Evolutionary conservation across 768 basidiomycete species (phyloP).

Genomic region (Trichaptum fuscoviolaceum): DNA sequence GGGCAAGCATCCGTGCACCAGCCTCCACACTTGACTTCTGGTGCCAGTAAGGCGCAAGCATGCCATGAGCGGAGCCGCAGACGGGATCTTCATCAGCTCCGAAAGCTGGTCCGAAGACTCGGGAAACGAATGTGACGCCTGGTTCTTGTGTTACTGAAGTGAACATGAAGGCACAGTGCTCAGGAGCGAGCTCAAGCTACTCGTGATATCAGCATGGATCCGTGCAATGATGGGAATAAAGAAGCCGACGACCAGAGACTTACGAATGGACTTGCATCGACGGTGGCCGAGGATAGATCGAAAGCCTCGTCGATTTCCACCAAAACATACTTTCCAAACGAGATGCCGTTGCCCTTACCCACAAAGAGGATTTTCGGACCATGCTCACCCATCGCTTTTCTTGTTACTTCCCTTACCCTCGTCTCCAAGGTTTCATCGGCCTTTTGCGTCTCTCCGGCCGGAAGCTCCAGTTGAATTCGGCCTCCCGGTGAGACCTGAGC

Average conservation of each 20-base stretch:
- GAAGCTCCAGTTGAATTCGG: conserved; percentile 23
- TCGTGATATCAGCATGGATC: neutral
- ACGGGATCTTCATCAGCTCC: conserved; percentile 27
- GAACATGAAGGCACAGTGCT: conserved; percentile 13
- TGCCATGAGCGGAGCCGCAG: conserved; percentile 24
- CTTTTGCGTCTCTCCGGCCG: conserved; percentile 11
- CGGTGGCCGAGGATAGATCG: conserved; percentile 14
- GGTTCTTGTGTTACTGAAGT: conserved; percentile 14
- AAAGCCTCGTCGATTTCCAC: conserved; percentile 19
- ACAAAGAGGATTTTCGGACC: conserved; percentile 14
- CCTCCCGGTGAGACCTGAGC: conserved; percentile 10
- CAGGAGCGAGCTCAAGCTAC: conserved; percentile 7
- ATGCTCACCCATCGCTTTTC: conserved; percentile 9
- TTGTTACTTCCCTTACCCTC: conserved; percentile 7
- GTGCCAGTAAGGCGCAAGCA: conserved; percentile 27
- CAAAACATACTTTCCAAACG: conserved; percentile 15
- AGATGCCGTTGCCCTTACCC: conserved; percentile 8
- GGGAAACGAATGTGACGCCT: conserved; percentile 20
- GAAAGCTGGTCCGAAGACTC: conserved; percentile 22
- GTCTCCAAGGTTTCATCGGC: conserved; percentile 8
- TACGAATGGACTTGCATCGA: conserved; percentile 18
- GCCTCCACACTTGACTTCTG: neutral
- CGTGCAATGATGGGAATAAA: neutral
- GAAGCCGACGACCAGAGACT: conserved; percentile 9
- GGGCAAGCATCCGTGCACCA: neutral